Conservation (phyloP, 345 rosid genomes). For the Cardamine chenopodiifolia region DNA sequence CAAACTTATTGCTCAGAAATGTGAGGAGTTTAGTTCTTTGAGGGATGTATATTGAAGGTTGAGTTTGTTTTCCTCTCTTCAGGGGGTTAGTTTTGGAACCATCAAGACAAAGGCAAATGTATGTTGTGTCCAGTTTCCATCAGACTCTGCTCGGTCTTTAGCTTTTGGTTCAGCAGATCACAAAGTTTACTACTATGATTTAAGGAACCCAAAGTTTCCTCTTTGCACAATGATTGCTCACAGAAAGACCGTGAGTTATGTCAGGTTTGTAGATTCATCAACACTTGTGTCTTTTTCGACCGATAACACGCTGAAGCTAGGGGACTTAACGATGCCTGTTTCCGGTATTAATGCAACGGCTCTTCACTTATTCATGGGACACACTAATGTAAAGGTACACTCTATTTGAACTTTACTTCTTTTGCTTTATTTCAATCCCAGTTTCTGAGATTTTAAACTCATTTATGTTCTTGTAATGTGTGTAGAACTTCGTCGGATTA, state of each 20-base stretch:
- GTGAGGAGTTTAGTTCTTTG: not conserved
- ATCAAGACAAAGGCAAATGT: constrained; percentile 90
- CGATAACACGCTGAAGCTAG: constrained; percentile 90
- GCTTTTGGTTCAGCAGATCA: constrained; percentile 98
- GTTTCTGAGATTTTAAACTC: too few relatives aligned
- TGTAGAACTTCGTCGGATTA: constrained; percentile 94
- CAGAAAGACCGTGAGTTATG: constrained; percentile 85
- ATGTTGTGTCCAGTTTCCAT: constrained; percentile 89
- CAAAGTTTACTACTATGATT: constrained; percentile 84
- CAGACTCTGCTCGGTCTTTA: constrained; percentile 71
- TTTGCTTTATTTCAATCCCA: not conserved
- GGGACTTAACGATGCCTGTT: constrained; percentile 79
- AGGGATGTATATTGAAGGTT: constrained; percentile 42
- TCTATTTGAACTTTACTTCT: not conserved
- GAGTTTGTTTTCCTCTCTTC: constrained; percentile 50
- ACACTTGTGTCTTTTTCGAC: constrained; percentile 88
- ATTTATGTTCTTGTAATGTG: constrained; percentile 5
- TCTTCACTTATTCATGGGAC: constrained; percentile 83
- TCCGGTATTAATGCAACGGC: constrained; percentile 75
- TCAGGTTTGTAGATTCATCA: constrained; percentile 74
- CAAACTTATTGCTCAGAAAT: constrained; percentile 44
- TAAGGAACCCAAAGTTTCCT: constrained; percentile 78
- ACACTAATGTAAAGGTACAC: constrained; percentile 80
- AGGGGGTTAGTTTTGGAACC: constrained; percentile 79
- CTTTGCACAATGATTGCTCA: constrained; percentile 82